These are phyloP conservation scores for Colletotrichum noveboracense DNA, from an alignment of 2,329 filamentous ascomycete species.

Conservation along the genomic window DNA sequence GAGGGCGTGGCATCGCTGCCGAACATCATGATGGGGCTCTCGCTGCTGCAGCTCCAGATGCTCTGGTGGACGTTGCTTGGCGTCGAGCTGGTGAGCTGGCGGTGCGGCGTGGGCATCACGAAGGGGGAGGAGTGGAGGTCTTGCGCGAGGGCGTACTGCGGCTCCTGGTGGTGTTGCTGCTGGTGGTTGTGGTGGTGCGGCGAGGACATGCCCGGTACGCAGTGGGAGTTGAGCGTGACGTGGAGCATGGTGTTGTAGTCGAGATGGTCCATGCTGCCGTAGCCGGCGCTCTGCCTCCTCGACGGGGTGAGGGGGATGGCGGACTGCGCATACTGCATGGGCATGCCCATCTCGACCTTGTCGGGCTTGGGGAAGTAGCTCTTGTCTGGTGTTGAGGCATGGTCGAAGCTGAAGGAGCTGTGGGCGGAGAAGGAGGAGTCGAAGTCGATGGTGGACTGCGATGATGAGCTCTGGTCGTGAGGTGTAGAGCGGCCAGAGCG, in stretches of 20 bases:
- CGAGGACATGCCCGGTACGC: conserved; percentile 21
- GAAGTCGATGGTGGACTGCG: conserved; percentile 38
- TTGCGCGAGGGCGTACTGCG: conserved; percentile 15
- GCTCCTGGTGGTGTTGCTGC: background rate
- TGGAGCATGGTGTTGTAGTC: conserved; percentile 46
- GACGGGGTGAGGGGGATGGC: conserved; percentile 18
- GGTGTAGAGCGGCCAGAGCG: conserved; percentile 50
- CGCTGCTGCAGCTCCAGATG: conserved; percentile 44
- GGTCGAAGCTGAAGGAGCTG: conserved; percentile 25
- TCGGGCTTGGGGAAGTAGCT: conserved; percentile 19
- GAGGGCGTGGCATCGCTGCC: conserved; percentile 30
- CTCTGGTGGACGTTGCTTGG: conserved; percentile 37
- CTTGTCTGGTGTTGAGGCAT: conserved; percentile 13
- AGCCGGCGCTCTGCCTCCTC: conserved; percentile 12
- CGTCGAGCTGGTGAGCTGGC: conserved; percentile 40
- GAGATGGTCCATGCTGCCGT: conserved; percentile 31
- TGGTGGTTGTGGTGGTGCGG: background rate
- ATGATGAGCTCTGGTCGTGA: conserved; percentile 28
- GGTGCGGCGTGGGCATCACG: conserved; percentile 22
- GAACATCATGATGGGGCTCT: conserved; percentile 47
- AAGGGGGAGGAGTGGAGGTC: conserved; percentile 24
- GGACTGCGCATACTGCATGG: conserved; percentile 4
- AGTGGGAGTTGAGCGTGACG: conserved; percentile 21
- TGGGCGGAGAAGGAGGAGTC: conserved; percentile 35
- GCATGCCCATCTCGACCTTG: conserved; percentile 14